Evolutionary conservation across 1,284 basidiomycete species (phyloP).

Genomic region (Trichosporon faecale): DNA sequence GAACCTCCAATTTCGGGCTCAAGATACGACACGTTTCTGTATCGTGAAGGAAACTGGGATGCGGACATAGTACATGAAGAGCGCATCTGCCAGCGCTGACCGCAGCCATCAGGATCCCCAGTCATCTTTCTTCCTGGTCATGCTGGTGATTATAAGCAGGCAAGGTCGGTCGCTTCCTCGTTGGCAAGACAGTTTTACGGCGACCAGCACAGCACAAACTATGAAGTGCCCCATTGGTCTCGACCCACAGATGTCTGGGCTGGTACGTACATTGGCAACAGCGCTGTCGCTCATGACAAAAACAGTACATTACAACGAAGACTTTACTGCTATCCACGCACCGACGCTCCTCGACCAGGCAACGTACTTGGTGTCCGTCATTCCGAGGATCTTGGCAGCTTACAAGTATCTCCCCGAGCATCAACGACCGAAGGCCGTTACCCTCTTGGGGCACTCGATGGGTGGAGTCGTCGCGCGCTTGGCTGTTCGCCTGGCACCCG

Average conservation of each 20-base stretch:
- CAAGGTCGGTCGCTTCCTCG: conserved; percentile 90
- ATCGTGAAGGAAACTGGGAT: conserved; percentile 87
- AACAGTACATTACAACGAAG: conserved; percentile 95
- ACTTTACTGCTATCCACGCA: conserved; percentile 92
- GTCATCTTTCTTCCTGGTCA: conserved; percentile 97
- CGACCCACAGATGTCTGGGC: conserved; percentile 77
- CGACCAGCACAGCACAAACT: conserved; percentile 28
- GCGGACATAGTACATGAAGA: conserved; percentile 57
- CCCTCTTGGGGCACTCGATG: conserved; percentile 94
- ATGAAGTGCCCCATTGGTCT: conserved; percentile 1
- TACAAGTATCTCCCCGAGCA: conserved; percentile 58
- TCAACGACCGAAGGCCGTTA: conserved; percentile 54
- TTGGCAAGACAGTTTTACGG: conserved; percentile 73
- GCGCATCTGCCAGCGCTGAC: conserved; percentile 6
- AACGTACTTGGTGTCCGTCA: conserved; percentile 67
- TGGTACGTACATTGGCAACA: conserved; percentile 54
- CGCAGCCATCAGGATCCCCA: conserved; percentile 62
- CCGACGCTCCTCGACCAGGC: conserved; percentile 81
- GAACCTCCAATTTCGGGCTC: conserved; percentile 56
- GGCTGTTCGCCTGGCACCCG: conserved; percentile 52
- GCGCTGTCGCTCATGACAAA: not conserved
- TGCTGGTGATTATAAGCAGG: conserved; percentile 90
- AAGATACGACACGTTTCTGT: conserved; percentile 82
- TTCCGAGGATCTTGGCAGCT: conserved; percentile 71
- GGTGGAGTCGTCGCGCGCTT: conserved; percentile 85